A percentile compares a stretch with the other conserved stretches of the same genome.
phyloP scores from a whole-genome alignment of 1,284 basidiomycete species.

The Apiotrichum domesticum region DNA sequence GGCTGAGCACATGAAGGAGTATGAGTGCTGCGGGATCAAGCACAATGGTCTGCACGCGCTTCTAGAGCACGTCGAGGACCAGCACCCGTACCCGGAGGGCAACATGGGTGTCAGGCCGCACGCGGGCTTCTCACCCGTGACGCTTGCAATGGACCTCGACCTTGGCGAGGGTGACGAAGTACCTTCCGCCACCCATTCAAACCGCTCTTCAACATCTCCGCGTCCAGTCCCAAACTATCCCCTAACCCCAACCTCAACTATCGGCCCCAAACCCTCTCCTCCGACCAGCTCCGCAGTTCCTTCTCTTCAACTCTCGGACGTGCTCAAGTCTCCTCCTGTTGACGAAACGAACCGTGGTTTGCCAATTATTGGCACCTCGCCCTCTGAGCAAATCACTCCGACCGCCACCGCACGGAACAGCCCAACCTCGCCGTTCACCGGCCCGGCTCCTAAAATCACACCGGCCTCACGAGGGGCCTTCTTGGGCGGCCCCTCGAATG shows the following conservation, averaged over 20 bases:
- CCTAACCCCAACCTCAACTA: constrained; percentile 20
- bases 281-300: constrained; percentile 15
- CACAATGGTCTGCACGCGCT: constrained; percentile 39
- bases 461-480: constrained; percentile 29
- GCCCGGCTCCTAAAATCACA: constrained; percentile 29
- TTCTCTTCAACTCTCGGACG: constrained; percentile 40
- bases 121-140: constrained; percentile 35
- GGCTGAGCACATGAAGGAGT: constrained; percentile 36
- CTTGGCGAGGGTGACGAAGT: constrained; percentile 20
- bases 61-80: constrained; percentile 43
- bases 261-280: constrained; percentile 4
- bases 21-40: constrained; percentile 38
- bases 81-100: constrained; percentile 35
- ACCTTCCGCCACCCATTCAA: constrained; percentile 24
- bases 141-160: constrained; percentile 41
- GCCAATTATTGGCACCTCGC: background rate
- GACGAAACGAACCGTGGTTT: constrained; percentile 11
- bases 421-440: constrained; percentile 29
- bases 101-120: constrained; percentile 15
- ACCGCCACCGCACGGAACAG: constrained; percentile 29
- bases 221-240: constrained; percentile 34
- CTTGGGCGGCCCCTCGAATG: constrained; percentile 19
- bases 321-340: constrained; percentile 36
- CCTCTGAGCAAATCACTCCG: constrained; percentile 21
- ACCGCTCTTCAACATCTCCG: constrained; percentile 29